phyloP scores from a whole-genome alignment of 129 eudicot species.

The Tanacetum coccineum region DNA sequence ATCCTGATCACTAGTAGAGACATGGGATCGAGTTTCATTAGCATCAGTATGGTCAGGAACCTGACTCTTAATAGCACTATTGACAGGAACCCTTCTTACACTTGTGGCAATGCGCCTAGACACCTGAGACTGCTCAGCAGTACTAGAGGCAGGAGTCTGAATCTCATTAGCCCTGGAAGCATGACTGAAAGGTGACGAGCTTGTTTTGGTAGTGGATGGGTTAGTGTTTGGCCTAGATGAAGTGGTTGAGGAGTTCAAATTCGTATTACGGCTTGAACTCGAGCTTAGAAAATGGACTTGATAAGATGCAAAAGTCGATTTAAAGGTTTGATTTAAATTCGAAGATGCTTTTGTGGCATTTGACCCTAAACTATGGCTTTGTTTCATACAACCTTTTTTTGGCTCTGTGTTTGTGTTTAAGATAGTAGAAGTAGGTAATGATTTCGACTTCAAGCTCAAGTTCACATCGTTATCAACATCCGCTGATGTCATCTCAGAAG shows the following conservation, averaged over 20 bases:
- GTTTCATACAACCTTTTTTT: slow-evolving; percentile 16
- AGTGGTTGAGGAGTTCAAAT: not conserved
- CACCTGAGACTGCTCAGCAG: slow-evolving; percentile 4
- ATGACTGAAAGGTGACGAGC: slow-evolving; percentile 13
- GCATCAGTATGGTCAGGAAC: not conserved
- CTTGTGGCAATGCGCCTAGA: slow-evolving; percentile 19
- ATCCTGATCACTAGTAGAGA: slow-evolving; percentile 5
- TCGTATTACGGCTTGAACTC: not conserved
- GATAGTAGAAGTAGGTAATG: slow-evolving; percentile 22
- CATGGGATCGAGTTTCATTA: slow-evolving; percentile 6
- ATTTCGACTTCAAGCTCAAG: slow-evolving; percentile 19
- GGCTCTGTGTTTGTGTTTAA: slow-evolving; percentile 3
- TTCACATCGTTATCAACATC: slow-evolving; percentile 10
- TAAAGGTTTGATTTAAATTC: slow-evolving; percentile 33
- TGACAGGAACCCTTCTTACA: slow-evolving; percentile 19
- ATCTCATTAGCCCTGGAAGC: slow-evolving; percentile 13
- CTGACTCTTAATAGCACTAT: not conserved
- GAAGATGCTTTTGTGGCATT: slow-evolving; percentile 20
- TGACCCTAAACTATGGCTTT: slow-evolving; percentile 27
- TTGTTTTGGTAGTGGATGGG: slow-evolving; percentile 3
- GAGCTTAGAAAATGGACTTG: slow-evolving; percentile 28
- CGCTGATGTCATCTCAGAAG: slow-evolving; percentile 21
- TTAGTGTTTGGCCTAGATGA: slow-evolving; percentile 26
- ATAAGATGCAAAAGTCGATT: slow-evolving; percentile 30
- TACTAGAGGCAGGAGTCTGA: slow-evolving; percentile 1